These are phyloP conservation scores for Backusella circina DNA, from an alignment of 192 early-diverging fungal species.

Conservation along the genomic window DNA sequence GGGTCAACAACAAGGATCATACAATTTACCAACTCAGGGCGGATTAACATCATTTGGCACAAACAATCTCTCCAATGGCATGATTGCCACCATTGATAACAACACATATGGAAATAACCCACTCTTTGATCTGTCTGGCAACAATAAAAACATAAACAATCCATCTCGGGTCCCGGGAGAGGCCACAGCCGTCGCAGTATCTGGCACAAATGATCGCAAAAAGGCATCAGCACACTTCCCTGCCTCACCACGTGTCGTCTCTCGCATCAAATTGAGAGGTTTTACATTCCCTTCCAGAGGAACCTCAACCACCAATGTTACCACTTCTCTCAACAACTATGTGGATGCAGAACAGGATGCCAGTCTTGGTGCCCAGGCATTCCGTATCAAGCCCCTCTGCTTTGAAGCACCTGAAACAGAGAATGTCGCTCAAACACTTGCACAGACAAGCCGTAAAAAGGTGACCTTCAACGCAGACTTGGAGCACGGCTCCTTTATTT, in stretches of 20 bases:
- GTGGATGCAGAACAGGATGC: conserved; percentile 34
- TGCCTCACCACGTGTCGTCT: conserved; percentile 66
- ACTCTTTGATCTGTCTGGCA: conserved; percentile 60
- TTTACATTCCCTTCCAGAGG: conserved; percentile 33
- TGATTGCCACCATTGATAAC: conserved; percentile 76
- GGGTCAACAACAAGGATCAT: conserved; percentile 22
- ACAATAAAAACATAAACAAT: conserved; percentile 32
- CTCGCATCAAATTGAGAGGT: conserved; percentile 74
- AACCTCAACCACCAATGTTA: neutral
- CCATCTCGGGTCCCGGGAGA: conserved; percentile 17
- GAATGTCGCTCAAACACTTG: neutral
- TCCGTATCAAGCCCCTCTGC: conserved; percentile 13
- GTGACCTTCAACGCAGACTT: neutral
- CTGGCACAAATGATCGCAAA: conserved; percentile 39
- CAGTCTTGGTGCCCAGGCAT: conserved; percentile 54
- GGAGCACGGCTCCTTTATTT: neutral
- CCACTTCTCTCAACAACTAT: conserved; percentile 31
- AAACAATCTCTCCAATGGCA: conserved; percentile 26
- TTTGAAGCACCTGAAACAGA: neutral
- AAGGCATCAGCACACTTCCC: conserved; percentile 72
- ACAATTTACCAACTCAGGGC: conserved; percentile 40
- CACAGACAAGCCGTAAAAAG: neutral
- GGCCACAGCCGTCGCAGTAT: conserved; percentile 34
- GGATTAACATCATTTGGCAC: conserved; percentile 39
- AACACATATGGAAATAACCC: conserved; percentile 88